Evolutionary conservation across 495 filamentous ascomycete genomes (phyloP).

Genomic region (Chaetomidium leptoderma): DNA sequence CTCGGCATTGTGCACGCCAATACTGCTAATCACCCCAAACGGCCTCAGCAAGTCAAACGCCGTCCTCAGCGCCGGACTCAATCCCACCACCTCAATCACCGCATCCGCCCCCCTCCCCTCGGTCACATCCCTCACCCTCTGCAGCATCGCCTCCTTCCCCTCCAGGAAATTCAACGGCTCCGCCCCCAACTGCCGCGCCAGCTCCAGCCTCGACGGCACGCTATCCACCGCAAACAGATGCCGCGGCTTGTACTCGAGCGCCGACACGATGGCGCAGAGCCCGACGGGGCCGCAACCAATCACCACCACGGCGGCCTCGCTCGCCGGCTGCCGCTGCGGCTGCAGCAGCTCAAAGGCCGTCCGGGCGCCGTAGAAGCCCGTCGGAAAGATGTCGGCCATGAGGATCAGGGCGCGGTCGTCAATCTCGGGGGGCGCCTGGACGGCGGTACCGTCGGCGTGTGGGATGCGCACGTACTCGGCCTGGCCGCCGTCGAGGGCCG

Average conservation of each 20-base stretch:
- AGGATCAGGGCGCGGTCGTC: slow-evolving; percentile 76
- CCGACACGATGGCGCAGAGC: slow-evolving; percentile 81
- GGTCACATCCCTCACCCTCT: slow-evolving; percentile 70
- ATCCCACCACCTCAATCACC: slow-evolving; percentile 86
- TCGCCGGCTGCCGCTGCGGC: slow-evolving; percentile 48
- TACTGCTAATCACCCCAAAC: slow-evolving; percentile 80
- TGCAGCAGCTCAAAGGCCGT: slow-evolving; percentile 72
- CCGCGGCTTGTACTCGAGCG: slow-evolving; percentile 73
- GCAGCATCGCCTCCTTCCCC: slow-evolving; percentile 61
- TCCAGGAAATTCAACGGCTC: slow-evolving; percentile 78
- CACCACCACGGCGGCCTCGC: slow-evolving; percentile 69
- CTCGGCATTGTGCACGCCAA: slow-evolving; percentile 90
- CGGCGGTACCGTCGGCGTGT: slow-evolving; percentile 74
- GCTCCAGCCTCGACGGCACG: slow-evolving; percentile 68
- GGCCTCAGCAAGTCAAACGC: slow-evolving; percentile 83
- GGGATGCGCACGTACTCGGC: slow-evolving; percentile 89
- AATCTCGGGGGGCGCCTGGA: slow-evolving; percentile 71
- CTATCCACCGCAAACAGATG: slow-evolving; percentile 84
- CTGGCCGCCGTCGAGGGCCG: slow-evolving; percentile 76
- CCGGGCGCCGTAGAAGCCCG: slow-evolving; percentile 82
- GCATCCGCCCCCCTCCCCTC: slow-evolving; percentile 84
- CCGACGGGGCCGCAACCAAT: slow-evolving; percentile 90
- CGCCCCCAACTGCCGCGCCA: slow-evolving; percentile 74
- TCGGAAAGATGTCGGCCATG: slow-evolving; percentile 84
- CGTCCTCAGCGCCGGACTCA: slow-evolving; percentile 75